phyloP scores from a whole-genome alignment of 2,329 filamentous ascomycete genomes.

The Cladosporium sp. region DNA sequence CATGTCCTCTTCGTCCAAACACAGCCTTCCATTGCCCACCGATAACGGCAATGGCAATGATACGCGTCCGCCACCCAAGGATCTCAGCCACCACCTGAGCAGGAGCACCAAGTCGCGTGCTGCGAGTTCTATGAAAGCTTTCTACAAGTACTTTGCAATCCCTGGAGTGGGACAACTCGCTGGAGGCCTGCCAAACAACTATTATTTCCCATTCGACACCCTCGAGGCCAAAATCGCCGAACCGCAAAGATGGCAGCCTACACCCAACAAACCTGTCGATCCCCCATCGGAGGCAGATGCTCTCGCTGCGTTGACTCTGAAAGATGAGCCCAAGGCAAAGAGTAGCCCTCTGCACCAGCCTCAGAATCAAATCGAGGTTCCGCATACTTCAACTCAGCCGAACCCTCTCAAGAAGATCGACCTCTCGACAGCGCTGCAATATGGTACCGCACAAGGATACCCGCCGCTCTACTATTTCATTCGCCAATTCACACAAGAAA shows the following conservation, averaged over 20 bases:
- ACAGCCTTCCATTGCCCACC: constrained; percentile 2
- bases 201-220: constrained; percentile 86
- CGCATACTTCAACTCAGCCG: constrained; percentile 56
- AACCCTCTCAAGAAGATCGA: constrained; percentile 70
- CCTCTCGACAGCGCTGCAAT: constrained; percentile 76
- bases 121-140: constrained; percentile 67
- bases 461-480: constrained; percentile 73
- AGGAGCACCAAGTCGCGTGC: constrained; percentile 60
- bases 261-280: constrained; percentile 57
- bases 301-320: constrained; percentile 17
- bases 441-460: constrained; percentile 77
- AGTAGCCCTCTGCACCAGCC: constrained; percentile 32
- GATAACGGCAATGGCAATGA: constrained; percentile 17
- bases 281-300: constrained; percentile 37
- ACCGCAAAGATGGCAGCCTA: constrained; percentile 68
- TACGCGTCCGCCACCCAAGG: constrained; percentile 51
- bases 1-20: constrained; percentile 8
- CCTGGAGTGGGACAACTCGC: constrained; percentile 59
- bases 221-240: constrained; percentile 75
- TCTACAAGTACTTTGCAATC: constrained; percentile 77
- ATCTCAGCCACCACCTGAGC: constrained; percentile 77
- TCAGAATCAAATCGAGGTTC: constrained; percentile 56
- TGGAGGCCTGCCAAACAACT: constrained; percentile 67
- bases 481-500: constrained; percentile 68
- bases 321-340: constrained; percentile 16